Conservation (phyloP, 257 asterid genomes). For the Lavandula angustifolia region DNA sequence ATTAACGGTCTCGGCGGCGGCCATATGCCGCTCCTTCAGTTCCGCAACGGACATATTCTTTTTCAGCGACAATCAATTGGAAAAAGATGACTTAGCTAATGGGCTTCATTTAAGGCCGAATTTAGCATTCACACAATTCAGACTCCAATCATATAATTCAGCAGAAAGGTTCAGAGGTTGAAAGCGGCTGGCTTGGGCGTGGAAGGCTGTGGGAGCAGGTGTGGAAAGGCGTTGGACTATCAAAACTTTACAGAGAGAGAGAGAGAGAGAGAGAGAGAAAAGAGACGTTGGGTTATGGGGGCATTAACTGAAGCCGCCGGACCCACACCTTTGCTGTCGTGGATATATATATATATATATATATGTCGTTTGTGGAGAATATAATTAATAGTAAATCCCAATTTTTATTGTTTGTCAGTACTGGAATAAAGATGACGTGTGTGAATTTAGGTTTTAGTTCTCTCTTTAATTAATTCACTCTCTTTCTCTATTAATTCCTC, state of each 20-base stretch:
- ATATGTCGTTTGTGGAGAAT: too few species aligned
- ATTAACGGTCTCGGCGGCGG: conserved; percentile 77
- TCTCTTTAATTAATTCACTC: too few species aligned
- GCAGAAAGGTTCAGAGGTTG: not conserved
- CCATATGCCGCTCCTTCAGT: conserved; percentile 87
- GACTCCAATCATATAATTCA: not conserved
- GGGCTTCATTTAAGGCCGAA: conserved; percentile 39
- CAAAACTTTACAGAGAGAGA: conserved; percentile 29
- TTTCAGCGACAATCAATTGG: conserved; percentile 10
- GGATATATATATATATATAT: too few species aligned
- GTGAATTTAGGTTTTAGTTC: too few species aligned
- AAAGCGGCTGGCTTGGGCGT: conserved; percentile 10
- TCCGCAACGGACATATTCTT: conserved; percentile 71
- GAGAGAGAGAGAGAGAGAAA: conserved; percentile 24
- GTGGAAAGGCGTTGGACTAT: conserved; percentile 34
- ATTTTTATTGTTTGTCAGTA: too few species aligned
- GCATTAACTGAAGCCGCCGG: conserved; percentile 33
- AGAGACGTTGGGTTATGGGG: conserved; percentile 24
- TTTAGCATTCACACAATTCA: conserved; percentile 9
- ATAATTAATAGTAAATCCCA: too few species aligned
- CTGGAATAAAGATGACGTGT: too few species aligned
- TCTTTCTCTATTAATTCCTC: too few species aligned
- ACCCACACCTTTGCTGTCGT: conserved; percentile 27
- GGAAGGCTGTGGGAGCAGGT: conserved; percentile 18
- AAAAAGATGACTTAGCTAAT: conserved; percentile 9